These are phyloP conservation scores for Raddia guianensis DNA, from an alignment of 176 grass and related monocot genomes.

Conservation along the genomic window DNA sequence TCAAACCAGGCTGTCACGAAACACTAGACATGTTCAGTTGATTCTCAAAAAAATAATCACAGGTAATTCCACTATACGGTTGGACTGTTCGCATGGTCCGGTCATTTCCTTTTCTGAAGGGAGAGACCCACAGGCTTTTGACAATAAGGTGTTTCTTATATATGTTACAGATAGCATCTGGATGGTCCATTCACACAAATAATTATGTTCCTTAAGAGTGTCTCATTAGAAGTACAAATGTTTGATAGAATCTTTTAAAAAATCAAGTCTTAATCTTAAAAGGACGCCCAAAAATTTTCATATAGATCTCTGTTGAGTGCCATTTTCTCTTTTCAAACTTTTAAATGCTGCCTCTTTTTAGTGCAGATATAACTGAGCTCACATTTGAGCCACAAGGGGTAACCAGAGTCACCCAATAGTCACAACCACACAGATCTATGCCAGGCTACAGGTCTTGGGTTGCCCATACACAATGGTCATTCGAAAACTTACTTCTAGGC, in stretches of 20 bases:
- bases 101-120: constrained; percentile 4
- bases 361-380: not conserved
- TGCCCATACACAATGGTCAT: no score
- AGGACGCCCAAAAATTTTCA: not conserved
- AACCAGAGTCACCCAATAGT: not conserved
- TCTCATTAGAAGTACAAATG: not conserved
- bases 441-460: not conserved
- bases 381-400: constrained; percentile 24
- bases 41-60: constrained; percentile 1
- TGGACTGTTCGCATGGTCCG: constrained; percentile 17
- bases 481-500: not conserved
- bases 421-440: not conserved
- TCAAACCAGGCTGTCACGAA: constrained; percentile 5
- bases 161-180: not conserved
- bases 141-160: not conserved
- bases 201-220: not conserved
- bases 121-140: not conserved
- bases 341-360: not conserved
- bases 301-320: not conserved
- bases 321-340: not conserved
- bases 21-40: not conserved
- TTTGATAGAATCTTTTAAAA: not conserved
- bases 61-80: constrained; percentile 9
- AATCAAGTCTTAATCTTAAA: no score
- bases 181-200: constrained; percentile 1